Evolutionary conservation across 192 early-diverging fungal genomes (phyloP).

Genomic region (Backusella luteola): DNA sequence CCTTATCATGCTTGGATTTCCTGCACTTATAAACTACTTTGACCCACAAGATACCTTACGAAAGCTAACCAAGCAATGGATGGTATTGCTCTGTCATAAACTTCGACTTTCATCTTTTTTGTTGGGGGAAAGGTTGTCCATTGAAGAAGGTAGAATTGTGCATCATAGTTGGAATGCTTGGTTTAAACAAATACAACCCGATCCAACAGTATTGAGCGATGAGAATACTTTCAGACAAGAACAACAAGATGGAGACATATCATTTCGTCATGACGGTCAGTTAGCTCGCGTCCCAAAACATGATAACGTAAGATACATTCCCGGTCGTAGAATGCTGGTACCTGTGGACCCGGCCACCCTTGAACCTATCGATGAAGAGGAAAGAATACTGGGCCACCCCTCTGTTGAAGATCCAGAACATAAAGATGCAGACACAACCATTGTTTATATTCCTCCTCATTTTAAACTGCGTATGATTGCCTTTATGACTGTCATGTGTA

Average conservation of each 20-base stretch:
- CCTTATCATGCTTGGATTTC: conserved; percentile 70
- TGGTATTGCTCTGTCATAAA: conserved; percentile 56
- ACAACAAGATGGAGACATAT: conserved; percentile 36
- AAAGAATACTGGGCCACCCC: conserved; percentile 58
- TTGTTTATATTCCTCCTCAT: conserved; percentile 80
- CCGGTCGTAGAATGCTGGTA: conserved; percentile 78
- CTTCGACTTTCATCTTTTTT: conserved; percentile 82
- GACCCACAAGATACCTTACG: conserved; percentile 57
- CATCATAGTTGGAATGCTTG: conserved; percentile 47
- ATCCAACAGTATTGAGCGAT: not conserved
- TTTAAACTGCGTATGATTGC: conserved; percentile 57
- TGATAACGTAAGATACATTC: conserved; percentile 79
- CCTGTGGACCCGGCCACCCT: conserved; percentile 58
- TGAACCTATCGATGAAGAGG: conserved; percentile 49
- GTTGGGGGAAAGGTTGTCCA: conserved; percentile 59
- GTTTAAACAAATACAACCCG: conserved; percentile 25
- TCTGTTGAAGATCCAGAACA: conserved; percentile 20
- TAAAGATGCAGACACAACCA: conserved; percentile 47
- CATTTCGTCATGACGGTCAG: conserved; percentile 44
- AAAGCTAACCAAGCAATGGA: conserved; percentile 50
- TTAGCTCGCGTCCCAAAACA: conserved; percentile 80
- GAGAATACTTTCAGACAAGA: not conserved
- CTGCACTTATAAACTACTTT: conserved; percentile 56
- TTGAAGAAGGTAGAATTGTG: conserved; percentile 69
- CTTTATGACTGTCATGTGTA: conserved; percentile 51